Percentiles rank a stretch among this genome's conserved stretches.
phyloP scores from a whole-genome alignment of 2,329 filamentous ascomycete genomes.

The Diaporthe nobilis region DNA sequence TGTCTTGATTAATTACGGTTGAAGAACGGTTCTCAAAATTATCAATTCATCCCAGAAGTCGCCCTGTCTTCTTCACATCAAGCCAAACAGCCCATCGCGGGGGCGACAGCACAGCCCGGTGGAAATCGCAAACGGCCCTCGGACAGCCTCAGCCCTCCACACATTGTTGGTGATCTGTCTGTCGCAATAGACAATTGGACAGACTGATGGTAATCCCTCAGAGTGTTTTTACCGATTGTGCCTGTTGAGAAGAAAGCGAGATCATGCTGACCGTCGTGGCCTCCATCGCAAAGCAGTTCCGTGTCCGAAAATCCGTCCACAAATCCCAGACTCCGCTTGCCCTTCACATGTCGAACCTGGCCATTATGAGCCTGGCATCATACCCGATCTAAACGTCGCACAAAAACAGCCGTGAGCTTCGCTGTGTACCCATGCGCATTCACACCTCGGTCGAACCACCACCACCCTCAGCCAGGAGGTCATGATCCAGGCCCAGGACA shows the following conservation, averaged over 20 bases:
- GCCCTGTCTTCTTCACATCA: not conserved
- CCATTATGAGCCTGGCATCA: not conserved
- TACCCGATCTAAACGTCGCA: too few species aligned
- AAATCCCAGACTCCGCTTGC: not conserved
- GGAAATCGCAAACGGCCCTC: too few species aligned
- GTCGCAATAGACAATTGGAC: too few species aligned
- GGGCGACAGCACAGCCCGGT: not conserved
- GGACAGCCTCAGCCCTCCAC: not conserved
- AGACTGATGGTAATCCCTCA: too few species aligned
- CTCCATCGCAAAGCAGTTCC: not conserved
- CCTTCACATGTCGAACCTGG: not conserved
- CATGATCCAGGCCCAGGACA: not conserved
- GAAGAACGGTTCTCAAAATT: not conserved
- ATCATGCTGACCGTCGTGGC: too few species aligned
- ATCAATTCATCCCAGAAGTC: not conserved
- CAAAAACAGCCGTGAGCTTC: not conserved
- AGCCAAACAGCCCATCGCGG: too few species aligned
- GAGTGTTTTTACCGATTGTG: too few species aligned
- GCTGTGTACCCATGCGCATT: not conserved
- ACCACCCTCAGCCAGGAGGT: not conserved
- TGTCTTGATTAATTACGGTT: too few species aligned
- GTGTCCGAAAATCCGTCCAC: not conserved
- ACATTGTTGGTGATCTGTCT: not conserved
- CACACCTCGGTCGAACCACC: not conserved
- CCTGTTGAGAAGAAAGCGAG: not conserved